A percentile compares a stretch with the other conserved stretches of the same genome.
Evolutionary conservation across 208 protist genomes (phyloP).

Genomic region (Wallacemonas sp.): DNA sequence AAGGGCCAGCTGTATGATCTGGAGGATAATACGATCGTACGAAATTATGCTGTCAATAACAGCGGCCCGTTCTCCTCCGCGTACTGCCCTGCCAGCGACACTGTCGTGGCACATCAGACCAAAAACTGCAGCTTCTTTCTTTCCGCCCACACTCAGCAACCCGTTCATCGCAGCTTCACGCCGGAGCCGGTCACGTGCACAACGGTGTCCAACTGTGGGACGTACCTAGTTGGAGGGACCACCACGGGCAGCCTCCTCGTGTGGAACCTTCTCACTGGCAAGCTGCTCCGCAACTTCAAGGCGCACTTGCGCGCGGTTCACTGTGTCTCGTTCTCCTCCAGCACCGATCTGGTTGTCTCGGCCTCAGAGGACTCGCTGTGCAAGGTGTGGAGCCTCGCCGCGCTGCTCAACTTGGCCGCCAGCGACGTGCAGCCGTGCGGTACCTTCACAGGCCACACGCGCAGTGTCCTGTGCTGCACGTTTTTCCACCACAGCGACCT

Average conservation of each 20-base stretch:
- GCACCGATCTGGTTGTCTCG: slow-evolving; percentile 66
- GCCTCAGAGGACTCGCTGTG: slow-evolving; percentile 77
- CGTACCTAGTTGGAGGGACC: slow-evolving; percentile 66
- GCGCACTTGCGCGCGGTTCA: slow-evolving; percentile 61
- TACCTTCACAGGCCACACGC: slow-evolving; percentile 73
- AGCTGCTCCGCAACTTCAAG: slow-evolving; percentile 66
- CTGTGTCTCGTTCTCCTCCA: slow-evolving; percentile 54
- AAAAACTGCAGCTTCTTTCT: slow-evolving; percentile 65
- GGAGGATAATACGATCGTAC: slow-evolving; percentile 43
- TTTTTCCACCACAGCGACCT: slow-evolving; percentile 52
- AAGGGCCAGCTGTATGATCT: slow-evolving; percentile 60
- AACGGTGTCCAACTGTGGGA: slow-evolving; percentile 53
- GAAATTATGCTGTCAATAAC: slow-evolving; percentile 47
- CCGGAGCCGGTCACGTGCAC: slow-evolving; percentile 58
- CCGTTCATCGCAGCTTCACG: slow-evolving; percentile 70
- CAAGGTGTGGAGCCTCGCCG: slow-evolving; percentile 65
- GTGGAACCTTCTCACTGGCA: slow-evolving; percentile 70
- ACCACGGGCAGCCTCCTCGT: slow-evolving; percentile 61
- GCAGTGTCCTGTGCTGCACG: slow-evolving; percentile 57
- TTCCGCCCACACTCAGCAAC: slow-evolving; percentile 64
- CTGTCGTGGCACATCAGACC: slow-evolving; percentile 52
- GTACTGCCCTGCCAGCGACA: slow-evolving; percentile 46
- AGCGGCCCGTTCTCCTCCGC: slow-evolving; percentile 31
- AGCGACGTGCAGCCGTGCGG: slow-evolving; percentile 30
- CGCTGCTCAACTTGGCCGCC: slow-evolving; percentile 32